Evolutionary conservation across 768 basidiomycete species (phyloP).

Genomic region (Calocybe gangraenosa): DNA sequence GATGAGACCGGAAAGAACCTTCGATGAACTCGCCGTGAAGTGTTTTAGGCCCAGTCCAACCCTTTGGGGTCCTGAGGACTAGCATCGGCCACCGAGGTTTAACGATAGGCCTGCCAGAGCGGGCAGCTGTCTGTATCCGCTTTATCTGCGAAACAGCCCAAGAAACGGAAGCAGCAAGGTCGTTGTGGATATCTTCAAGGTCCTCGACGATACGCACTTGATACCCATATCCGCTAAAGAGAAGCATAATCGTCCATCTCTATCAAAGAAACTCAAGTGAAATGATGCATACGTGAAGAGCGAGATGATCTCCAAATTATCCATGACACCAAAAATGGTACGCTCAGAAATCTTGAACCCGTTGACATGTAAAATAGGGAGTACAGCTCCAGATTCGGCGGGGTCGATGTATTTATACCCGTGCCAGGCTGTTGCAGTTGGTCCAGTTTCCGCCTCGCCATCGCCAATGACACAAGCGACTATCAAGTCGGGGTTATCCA

Average conservation of each 20-base stretch:
- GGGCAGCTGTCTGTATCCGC: slow-evolving; percentile 77
- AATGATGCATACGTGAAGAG: slow-evolving; percentile 58
- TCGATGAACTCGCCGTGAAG: slow-evolving; percentile 71
- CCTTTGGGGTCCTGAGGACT: slow-evolving; percentile 84
- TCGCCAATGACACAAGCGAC: slow-evolving; percentile 83
- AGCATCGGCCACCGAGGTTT: slow-evolving; percentile 94
- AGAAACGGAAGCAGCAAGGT: slow-evolving; percentile 77
- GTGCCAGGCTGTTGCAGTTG: slow-evolving; percentile 81
- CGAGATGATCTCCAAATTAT: slow-evolving; percentile 73
- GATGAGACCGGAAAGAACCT: slow-evolving; percentile 82
- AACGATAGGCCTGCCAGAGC: slow-evolving; percentile 67
- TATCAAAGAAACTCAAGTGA: not conserved
- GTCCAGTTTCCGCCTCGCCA: slow-evolving; percentile 82
- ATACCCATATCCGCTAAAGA: slow-evolving; percentile 75
- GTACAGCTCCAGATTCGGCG: slow-evolving; percentile 81
- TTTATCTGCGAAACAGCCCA: slow-evolving; percentile 75
- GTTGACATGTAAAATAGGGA: slow-evolving; percentile 88
- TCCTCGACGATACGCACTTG: slow-evolving; percentile 80
- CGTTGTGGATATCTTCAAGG: slow-evolving; percentile 61
- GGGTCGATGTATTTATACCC: slow-evolving; percentile 90
- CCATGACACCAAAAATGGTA: slow-evolving; percentile 89
- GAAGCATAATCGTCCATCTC: slow-evolving; percentile 5
- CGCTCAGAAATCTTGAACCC: slow-evolving; percentile 90
- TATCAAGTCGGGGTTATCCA: slow-evolving; percentile 88
- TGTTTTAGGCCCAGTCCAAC: slow-evolving; percentile 65